Evolutionary conservation across 306 rosid genomes (phyloP).

Genomic region (Medicago truncatula): DNA sequence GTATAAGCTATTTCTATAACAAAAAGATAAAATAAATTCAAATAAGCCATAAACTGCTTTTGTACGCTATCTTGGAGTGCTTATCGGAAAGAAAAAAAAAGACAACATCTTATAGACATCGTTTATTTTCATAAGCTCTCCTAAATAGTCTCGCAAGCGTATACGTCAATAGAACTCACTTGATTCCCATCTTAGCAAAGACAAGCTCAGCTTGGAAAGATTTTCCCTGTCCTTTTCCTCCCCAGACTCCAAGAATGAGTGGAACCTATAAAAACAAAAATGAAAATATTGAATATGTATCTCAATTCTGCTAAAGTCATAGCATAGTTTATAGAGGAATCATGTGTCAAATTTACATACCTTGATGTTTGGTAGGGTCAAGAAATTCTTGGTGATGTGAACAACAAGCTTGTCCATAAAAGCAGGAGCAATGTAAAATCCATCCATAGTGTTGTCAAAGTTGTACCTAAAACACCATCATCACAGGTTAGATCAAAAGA

Average conservation of each 20-base stretch:
- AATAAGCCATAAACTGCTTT: no score
- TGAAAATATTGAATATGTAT: not conserved
- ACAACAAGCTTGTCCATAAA: constrained; percentile 96
- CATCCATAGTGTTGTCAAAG: constrained; percentile 73
- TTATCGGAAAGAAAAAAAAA: no score
- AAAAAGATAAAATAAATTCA: no score
- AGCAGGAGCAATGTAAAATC: constrained; percentile 89
- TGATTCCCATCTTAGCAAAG: constrained; percentile 94
- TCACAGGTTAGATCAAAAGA: constrained; percentile 20
- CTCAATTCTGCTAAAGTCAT: not conserved
- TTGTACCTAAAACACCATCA: constrained; percentile 55
- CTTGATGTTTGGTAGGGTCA: constrained; percentile 92
- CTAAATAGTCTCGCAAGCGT: no score
- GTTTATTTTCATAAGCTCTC: no score
- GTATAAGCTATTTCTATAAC: no score
- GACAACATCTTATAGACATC: no score
- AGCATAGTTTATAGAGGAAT: constrained; percentile 22
- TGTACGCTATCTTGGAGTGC: no score
- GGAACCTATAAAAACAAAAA: constrained; percentile 60
- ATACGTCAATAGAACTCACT: constrained; percentile 46
- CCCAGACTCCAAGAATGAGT: constrained; percentile 92
- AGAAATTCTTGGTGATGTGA: constrained; percentile 88
- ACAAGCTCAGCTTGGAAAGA: constrained; percentile 98
- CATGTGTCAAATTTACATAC: constrained; percentile 36
- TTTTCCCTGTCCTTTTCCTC: constrained; percentile 98